phyloP scores from a whole-genome alignment of 108 stramenopile species.

The Craspedostauros australis region DNA sequence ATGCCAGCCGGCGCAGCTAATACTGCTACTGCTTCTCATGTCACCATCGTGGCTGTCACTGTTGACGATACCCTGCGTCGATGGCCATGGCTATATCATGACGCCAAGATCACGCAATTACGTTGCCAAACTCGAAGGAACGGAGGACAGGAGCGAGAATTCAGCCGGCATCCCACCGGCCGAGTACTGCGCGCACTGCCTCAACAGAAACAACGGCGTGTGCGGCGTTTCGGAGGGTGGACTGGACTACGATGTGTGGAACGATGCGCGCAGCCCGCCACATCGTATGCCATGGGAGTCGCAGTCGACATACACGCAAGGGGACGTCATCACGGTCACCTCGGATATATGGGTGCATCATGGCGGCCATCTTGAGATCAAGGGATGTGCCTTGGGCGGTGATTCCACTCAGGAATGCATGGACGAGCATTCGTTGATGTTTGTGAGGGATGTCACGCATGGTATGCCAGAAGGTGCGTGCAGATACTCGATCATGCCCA shows the following conservation, averaged over 20 bases:
- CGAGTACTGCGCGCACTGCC: slow-evolving; percentile 22
- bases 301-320: slow-evolving; percentile 36
- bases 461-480: slow-evolving; percentile 31
- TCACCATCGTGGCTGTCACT: too few species aligned
- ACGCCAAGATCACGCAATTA: too few species aligned
- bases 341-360: slow-evolving; percentile 46
- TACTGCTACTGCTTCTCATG: too few species aligned
- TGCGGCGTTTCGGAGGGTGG: slow-evolving; percentile 5
- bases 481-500: too few species aligned
- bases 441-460: slow-evolving; percentile 43
- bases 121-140: too few species aligned
- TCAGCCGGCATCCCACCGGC: not conserved
- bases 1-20: too few species aligned
- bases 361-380: slow-evolving; percentile 47
- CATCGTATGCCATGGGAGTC: slow-evolving; percentile 29
- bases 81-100: too few species aligned
- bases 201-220: slow-evolving; percentile 18
- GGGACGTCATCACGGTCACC: slow-evolving; percentile 35
- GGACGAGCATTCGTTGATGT: slow-evolving; percentile 34
- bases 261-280: slow-evolving; percentile 22
- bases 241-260: slow-evolving; percentile 40
- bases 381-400: slow-evolving; percentile 44
- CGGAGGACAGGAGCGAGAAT: too few species aligned
- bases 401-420: slow-evolving; percentile 52
- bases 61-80: too few species aligned